Conservation (phyloP, 768 basidiomycete genomes). For the Xanthoconium purpureum region DNA sequence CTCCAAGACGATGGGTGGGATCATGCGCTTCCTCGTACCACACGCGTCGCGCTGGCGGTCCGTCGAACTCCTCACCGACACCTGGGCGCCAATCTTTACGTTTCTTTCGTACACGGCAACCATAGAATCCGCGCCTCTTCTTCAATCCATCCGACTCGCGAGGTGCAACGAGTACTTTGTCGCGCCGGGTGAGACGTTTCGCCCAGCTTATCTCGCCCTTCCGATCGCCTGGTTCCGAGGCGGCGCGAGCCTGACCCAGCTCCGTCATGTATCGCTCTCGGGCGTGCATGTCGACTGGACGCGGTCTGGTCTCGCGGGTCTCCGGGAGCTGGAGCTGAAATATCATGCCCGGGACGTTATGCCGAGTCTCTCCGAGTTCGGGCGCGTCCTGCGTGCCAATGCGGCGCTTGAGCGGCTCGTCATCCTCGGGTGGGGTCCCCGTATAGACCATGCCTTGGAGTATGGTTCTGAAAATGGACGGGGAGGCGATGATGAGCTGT, state of each 20-base stretch:
- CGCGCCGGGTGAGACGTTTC: slow-evolving; percentile 41
- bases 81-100: slow-evolving; percentile 55
- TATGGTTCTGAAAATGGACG: background rate
- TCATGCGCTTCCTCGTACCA: slow-evolving; percentile 44
- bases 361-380: slow-evolving; percentile 49
- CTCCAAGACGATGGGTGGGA: slow-evolving; percentile 41
- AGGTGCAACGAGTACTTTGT: slow-evolving; percentile 61
- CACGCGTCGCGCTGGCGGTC: slow-evolving; percentile 46
- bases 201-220: slow-evolving; percentile 37
- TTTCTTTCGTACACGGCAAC: slow-evolving; percentile 43
- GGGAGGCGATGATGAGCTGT: background rate
- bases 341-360: slow-evolving; percentile 58
- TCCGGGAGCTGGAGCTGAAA: slow-evolving; percentile 49
- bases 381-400: slow-evolving; percentile 40
- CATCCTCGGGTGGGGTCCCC: slow-evolving; percentile 55
- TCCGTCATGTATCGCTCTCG: slow-evolving; percentile 45
- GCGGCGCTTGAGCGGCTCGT: slow-evolving; percentile 39
- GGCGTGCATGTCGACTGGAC: slow-evolving; percentile 62
- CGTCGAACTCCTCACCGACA: slow-evolving; percentile 54
- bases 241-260: slow-evolving; percentile 29
- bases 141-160: slow-evolving; percentile 44
- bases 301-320: slow-evolving; percentile 37
- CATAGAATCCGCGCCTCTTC: slow-evolving; percentile 33
- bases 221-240: slow-evolving; percentile 43
- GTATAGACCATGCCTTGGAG: slow-evolving; percentile 18